Base-by-base conservation (phyloP, 371 early-diverging fungal species). In the Circinella minor region DNA sequence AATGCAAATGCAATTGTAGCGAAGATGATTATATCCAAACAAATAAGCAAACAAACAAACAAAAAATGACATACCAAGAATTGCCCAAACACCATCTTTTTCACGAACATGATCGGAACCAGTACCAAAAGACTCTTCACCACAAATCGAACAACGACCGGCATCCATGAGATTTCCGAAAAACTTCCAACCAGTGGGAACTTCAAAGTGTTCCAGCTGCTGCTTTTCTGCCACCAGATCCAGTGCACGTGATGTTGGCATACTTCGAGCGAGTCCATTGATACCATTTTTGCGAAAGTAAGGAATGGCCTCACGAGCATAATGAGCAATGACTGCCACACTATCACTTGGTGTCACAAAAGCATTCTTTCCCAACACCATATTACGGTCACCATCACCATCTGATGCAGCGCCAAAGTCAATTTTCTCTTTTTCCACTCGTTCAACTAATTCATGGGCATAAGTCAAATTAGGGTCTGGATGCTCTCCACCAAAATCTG, bases 121-220 rank as follows among this genome's bases (percentile, higher is more conserved):
- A 17, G 98, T 98, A 69, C 99, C 99, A 78, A 99, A 99, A 4
- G 93, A 92, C 80, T 99, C 99, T 77, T 99, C 99, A 63, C 99
- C 99, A 75, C 99, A 99, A 70, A 99, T 94, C 1, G 96, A 95
- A 68, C 96, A 86, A 55, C 92, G 86, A 13, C 91, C 92, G 37
- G 97, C 97, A 76, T 99, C 99, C 98, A 99, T 98, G 61, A 99
- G 82, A 82, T 98, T 98, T 49, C 99, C 98, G 90, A 99, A 98
- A 86, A 98, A 98, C 84, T 96, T 95, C 94, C 95, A 95, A 36
- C 94, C 93, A 15, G 98, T 98, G 15, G 98, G 98, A 0, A 94
- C 94, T 77, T 97, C 97, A 76, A 91, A 97, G 72, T 83, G 69
- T 43, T 92, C 85, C 14, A 92, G 71, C 3, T 90, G 90, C 77